Conservation (phyloP, 179 eudicot genomes). For the Silene coronaria region DNA sequence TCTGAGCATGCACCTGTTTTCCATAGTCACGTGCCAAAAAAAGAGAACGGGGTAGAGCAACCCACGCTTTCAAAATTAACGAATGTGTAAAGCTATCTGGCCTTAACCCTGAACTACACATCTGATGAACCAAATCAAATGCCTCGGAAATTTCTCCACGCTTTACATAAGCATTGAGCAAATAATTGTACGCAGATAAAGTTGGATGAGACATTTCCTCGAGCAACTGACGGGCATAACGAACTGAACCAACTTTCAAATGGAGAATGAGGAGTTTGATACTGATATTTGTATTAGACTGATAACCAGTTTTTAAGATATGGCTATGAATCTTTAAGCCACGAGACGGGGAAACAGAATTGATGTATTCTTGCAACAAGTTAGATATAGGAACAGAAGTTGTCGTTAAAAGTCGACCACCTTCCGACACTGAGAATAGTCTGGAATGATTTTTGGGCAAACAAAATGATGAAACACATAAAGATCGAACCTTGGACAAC, state of each 20-base stretch:
- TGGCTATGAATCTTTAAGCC: slow-evolving; percentile 80
- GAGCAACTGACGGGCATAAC: slow-evolving; percentile 59
- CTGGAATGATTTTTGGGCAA: slow-evolving; percentile 10
- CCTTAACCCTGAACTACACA: slow-evolving; percentile 32
- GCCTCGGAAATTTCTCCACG: slow-evolving; percentile 37
- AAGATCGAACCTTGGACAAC: slow-evolving; percentile 22
- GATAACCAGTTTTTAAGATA: slow-evolving; percentile 61
- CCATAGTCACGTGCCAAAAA: slow-evolving; percentile 29
- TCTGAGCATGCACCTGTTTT: slow-evolving; percentile 69
- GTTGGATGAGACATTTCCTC: slow-evolving; percentile 66
- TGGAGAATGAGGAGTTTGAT: slow-evolving; percentile 67
- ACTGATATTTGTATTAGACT: slow-evolving; percentile 48
- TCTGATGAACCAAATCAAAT: slow-evolving; percentile 42
- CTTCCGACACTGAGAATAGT: slow-evolving; percentile 16
- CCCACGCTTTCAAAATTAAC: slow-evolving; percentile 69
- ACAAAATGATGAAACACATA: slow-evolving; percentile 17
- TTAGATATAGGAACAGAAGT: slow-evolving; percentile 37
- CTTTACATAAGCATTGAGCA: slow-evolving; percentile 63
- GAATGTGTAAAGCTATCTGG: slow-evolving; percentile 80
- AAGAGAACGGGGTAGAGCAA: slow-evolving; percentile 24
- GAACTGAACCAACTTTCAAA: slow-evolving; percentile 43
- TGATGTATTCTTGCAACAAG: slow-evolving; percentile 54
- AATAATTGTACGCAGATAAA: slow-evolving; percentile 63
- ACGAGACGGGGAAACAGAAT: slow-evolving; percentile 57
- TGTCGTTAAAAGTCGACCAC: slow-evolving; percentile 23